Percentiles rank a stretch among this genome's conserved stretches.
phyloP scores from a whole-genome alignment of 768 basidiomycete genomes.

The Mycena amicta region DNA sequence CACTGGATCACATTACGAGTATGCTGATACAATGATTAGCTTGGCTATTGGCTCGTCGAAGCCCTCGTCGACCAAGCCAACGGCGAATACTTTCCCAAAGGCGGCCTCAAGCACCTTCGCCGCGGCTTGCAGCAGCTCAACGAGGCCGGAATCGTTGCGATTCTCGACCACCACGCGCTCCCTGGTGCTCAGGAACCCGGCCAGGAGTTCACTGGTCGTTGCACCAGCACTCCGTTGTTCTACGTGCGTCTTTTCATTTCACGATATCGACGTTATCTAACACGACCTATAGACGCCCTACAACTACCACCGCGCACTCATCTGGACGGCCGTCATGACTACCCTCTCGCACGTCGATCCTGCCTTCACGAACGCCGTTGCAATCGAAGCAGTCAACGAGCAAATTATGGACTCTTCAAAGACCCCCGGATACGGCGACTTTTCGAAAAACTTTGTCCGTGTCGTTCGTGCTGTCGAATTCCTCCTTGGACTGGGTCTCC shows the following conservation, averaged over 20 bases:
- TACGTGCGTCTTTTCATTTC: slow-evolving; percentile 50
- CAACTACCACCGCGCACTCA: slow-evolving; percentile 76
- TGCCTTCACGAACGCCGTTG: slow-evolving; percentile 63
- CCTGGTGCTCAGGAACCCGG: slow-evolving; percentile 62
- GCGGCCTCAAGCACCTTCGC: slow-evolving; percentile 65
- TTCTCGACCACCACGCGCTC: slow-evolving; percentile 66
- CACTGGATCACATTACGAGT: no score
- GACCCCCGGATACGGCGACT: slow-evolving; percentile 72
- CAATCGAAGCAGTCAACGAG: slow-evolving; percentile 79
- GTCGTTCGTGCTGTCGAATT: slow-evolving; percentile 66
- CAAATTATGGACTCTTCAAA: slow-evolving; percentile 68
- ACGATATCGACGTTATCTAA: not conserved
- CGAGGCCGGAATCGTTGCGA: slow-evolving; percentile 63
- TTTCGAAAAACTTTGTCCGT: slow-evolving; percentile 70
- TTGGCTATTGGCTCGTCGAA: slow-evolving; percentile 85
- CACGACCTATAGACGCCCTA: slow-evolving; percentile 51
- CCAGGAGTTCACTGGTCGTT: slow-evolving; percentile 75
- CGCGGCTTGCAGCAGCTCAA: slow-evolving; percentile 63
- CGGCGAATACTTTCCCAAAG: slow-evolving; percentile 65
- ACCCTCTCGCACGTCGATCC: slow-evolving; percentile 70
- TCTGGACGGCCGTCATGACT: slow-evolving; percentile 86
- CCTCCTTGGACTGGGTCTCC: slow-evolving; percentile 50
- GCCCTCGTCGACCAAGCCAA: slow-evolving; percentile 59
- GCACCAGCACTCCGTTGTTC: slow-evolving; percentile 69
- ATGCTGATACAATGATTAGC: no score